Conservation (phyloP, 2,329 filamentous ascomycete species). For the Ascochyta pisi region DNA sequence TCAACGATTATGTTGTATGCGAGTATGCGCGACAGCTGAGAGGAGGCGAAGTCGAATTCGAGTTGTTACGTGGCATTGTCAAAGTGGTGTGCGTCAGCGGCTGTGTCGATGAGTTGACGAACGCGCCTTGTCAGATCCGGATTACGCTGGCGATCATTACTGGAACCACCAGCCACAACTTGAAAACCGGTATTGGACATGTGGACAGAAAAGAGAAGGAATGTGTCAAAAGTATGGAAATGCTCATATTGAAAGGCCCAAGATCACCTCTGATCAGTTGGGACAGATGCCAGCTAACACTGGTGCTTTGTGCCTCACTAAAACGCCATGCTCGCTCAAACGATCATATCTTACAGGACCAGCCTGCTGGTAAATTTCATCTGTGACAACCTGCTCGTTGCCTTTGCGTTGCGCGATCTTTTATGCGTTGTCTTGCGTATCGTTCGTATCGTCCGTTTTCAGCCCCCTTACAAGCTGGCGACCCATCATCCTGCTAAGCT, state of each 20-base stretch:
- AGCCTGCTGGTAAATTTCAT: not conserved
- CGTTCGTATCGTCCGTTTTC: constrained; percentile 15
- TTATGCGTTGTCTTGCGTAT: not conserved
- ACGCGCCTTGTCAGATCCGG: constrained; percentile 14
- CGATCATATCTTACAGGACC: constrained; percentile 8
- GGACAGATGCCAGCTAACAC: constrained; percentile 9
- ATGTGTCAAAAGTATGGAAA: not conserved
- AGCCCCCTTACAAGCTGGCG: constrained; percentile 31
- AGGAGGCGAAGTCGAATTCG: not conserved
- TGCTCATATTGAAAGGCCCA: not conserved
- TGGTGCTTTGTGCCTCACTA: constrained; percentile 3
- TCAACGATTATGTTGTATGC: not conserved
- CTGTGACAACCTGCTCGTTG: not conserved
- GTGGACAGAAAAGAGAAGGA: not conserved
- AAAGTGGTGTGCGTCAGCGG: constrained; percentile 17
- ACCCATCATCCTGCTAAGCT: constrained; percentile 38
- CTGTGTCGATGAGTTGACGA: constrained; percentile 10
- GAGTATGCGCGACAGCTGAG: not conserved
- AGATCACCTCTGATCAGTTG: not conserved
- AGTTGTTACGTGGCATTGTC: not conserved
- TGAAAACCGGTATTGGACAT: not conserved
- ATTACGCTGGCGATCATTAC: constrained; percentile 12
- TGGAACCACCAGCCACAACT: not conserved
- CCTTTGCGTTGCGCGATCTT: not conserved
- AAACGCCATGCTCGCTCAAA: constrained; percentile 15